A percentile compares a stretch with the other conserved stretches of the same genome.
These are phyloP conservation scores for Heterobasidion parviporum DNA, from an alignment of 1,284 basidiomycete species.

Conservation along the genomic window DNA sequence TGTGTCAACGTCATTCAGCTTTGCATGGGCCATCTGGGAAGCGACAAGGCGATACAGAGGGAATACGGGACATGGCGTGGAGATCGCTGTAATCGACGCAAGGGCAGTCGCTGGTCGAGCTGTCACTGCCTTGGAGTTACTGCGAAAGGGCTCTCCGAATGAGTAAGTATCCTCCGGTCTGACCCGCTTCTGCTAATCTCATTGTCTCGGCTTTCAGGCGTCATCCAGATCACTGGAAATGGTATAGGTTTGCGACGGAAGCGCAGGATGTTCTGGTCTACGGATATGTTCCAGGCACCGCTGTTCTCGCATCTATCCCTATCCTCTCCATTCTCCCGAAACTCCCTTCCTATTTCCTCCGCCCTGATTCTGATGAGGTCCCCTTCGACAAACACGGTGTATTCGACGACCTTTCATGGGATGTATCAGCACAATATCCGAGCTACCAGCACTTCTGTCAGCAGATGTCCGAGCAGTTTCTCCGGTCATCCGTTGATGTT, in stretches of 20 bases:
- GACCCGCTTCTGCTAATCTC: constrained; percentile 2
- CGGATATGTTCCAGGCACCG: constrained; percentile 54
- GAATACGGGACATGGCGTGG: constrained; percentile 61
- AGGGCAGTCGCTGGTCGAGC: constrained; percentile 44
- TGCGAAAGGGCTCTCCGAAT: constrained; percentile 39
- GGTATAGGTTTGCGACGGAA: constrained; percentile 65
- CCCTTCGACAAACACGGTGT: constrained; percentile 28
- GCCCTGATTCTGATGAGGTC: constrained; percentile 27
- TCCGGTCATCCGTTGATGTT: constrained; percentile 40
- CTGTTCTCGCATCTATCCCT: constrained; percentile 61
- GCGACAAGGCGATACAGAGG: constrained; percentile 62
- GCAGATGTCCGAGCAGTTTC: constrained; percentile 54
- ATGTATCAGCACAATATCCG: constrained; percentile 47
- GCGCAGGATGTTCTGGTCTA: constrained; percentile 67
- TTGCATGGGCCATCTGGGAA: constrained; percentile 75
- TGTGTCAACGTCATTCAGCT: constrained; percentile 69
- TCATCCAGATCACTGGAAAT: constrained; percentile 59
- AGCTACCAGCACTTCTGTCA: constrained; percentile 65
- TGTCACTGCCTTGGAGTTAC: constrained; percentile 54
- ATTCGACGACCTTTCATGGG: constrained; percentile 48
- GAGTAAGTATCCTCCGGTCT: constrained; percentile 36
- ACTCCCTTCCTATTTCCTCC: constrained; percentile 64
- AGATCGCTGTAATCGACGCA: constrained; percentile 72
- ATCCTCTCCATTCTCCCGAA: constrained; percentile 52
- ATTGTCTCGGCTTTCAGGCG: constrained; percentile 31